These are phyloP conservation scores for Alopecurus myosuroides DNA, from an alignment of 176 grass and related monocot genomes.

Conservation along the genomic window DNA sequence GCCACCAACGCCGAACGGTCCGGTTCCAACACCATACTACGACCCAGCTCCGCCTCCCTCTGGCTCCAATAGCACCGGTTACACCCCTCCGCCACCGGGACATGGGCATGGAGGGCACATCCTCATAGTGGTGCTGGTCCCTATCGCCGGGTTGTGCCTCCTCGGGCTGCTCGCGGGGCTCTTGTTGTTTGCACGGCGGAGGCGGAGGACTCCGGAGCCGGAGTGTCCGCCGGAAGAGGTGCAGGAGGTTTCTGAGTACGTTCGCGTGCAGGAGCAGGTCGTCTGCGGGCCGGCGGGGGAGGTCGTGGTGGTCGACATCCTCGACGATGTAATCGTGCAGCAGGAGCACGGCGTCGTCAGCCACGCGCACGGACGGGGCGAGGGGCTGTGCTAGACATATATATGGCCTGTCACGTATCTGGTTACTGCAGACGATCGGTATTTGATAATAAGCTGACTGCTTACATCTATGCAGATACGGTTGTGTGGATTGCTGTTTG, in stretches of 20 bases:
- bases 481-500: neutral
- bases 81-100: neutral
- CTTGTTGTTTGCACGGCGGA: neutral
- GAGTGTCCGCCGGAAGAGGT: neutral
- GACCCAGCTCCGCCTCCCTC: neutral
- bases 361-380: neutral
- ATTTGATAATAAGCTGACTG: neutral
- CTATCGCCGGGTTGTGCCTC: conserved; percentile 27
- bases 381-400: neutral
- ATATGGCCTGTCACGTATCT: neutral
- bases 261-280: conserved; percentile 15
- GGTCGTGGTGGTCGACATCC: conserved; percentile 28
- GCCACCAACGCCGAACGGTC: neutral
- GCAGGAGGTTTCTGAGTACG: conserved; percentile 13
- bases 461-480: neutral
- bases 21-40: neutral
- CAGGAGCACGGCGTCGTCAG: conserved; percentile 20
- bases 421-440: neutral
- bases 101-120: neutral
- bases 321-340: conserved; percentile 23
- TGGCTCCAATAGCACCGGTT: neutral
- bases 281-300: conserved; percentile 14
- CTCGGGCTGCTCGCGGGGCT: conserved; percentile 25
- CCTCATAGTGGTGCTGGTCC: conserved; percentile 25
- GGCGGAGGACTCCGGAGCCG: neutral